Evolutionary conservation across 2,329 filamentous ascomycete species (phyloP), one percentile per base, ranked within the genome.

Genomic region (Colletotrichum australisinense): DNA sequence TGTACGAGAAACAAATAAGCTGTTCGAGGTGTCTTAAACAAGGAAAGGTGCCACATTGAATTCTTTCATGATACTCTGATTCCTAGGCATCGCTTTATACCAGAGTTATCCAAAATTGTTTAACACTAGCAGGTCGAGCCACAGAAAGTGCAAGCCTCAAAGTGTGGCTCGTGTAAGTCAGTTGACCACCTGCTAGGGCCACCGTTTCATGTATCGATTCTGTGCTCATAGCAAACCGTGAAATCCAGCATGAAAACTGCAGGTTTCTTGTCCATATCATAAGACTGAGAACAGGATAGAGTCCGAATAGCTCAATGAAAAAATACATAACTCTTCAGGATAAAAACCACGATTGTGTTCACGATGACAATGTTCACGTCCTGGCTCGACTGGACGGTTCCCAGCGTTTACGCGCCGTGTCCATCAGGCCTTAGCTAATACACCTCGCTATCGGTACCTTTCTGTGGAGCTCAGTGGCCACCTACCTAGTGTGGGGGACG

Each of bases 401-500:
- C 16, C 28, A 26, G 26, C 28, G n/a, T 49, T 55, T 28, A 55
- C 42, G 49, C 30, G 22, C 60, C 26, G 16, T 53, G 49, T 14
- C 30, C 16, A n/a, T 11, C 56, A 24, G 49, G n/a, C 38, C 30
- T 28, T 63, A 59, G 53, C 30, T 24, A 55, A 53, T 52, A 24
- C 56, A 62, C 57, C 65, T 63, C 62, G 49, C 35, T 73, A 71
- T 73, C 71, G 49, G 55, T 19, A 35, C 24, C 16, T 63, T 62
- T 52, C 49, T 65, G 71, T 73, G 71, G 71, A 42, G 55, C 67
- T 30, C 24, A 26, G 46, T 30, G 59, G 28, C 59, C 52, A 49
- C 42, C 42, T 49, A 64, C 42, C 42, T 49, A 69, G 71, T 73
- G 71, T 73, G 71, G 71, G 71, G 71, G 67, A 70, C 67, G 30